Base-by-base conservation (phyloP, 495 filamentous ascomycete genomes). In the Penicillium egyptiacum region DNA sequence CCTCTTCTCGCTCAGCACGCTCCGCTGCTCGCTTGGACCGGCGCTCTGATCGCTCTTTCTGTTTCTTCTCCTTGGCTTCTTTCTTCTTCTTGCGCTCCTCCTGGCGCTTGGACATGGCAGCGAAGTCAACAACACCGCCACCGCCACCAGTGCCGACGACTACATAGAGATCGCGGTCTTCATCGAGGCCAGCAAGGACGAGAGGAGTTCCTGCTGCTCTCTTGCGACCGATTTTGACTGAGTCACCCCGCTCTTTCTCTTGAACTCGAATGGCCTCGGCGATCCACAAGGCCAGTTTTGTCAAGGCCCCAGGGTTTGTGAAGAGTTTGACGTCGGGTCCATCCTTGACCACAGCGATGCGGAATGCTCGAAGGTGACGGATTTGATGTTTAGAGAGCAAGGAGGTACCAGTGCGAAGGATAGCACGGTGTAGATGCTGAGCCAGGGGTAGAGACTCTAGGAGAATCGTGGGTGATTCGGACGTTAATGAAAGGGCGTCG, bases 271-370 rank as follows among this genome's bases (percentile, higher is more conserved):
- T 87, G 2, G 95, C 94, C 74, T 98, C 93, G 16, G 89, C 90
- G 53, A 98, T 81, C 94, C 94, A 98, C 3, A 96, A 76, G 0
- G 92, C 91, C 10, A 98, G 79, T 70, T 98, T 97, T 3, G 90
- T 93, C 53, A 98, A 74, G 10, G 95, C 95, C 4, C 90, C 89
- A 0, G 94, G 92, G 63, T 96, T 92, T 7, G 87, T 88, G 71
- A 98, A 98, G 9, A 96, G 81, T 40, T 82, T 72, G 6, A 96
- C 88, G 63, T 97, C 94, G 0, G 92, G 90, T 1, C 93, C 90
- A 66, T 98, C 94, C 65, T 95, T 96, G 62, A 98, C 92, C 26
- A 98, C 88, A 10, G 89, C 92, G 78, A 98, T 92, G 37, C 94
- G 89, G 73, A 97, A 98, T 7, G 92, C 88, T 7, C 88, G 85